Evolutionary conservation across 768 basidiomycete species (phyloP), one percentile per base, ranked within the genome.

Genomic region (Punctularia strigosozonata): DNA sequence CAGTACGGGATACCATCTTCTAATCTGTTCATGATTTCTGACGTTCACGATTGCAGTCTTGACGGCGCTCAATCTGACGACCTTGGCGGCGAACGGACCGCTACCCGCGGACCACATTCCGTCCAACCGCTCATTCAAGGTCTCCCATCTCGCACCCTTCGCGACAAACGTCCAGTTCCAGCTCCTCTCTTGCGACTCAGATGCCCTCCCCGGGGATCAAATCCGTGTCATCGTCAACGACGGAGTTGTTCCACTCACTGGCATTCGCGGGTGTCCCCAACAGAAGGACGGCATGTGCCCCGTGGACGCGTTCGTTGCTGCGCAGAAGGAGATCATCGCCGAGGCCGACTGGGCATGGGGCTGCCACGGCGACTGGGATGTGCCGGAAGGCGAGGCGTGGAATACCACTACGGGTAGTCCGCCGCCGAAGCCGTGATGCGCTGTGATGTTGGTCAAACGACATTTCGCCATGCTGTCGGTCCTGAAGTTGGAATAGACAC

Each of bases 81-180:
- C 61, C 23, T 73, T 94, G 37, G 77, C 87, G 20, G 63, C 60
- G 15, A 52, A 57, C n/a, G 90, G 88, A 0, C 85, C 88, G 0
- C 62, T 90, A 7, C 84, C 86, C 0, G 66, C 70, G 6, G 76
- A 78, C 40, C 81, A 85, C 48, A 79, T 90, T 19, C 78, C 75
- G 0, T 45, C 55, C 5, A 60, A 80, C 35, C 68, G 74, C 12
- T 66, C 80, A 0, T 94, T 87, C 66, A 77, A 73, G 48, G 68
- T 75, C 0, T 71, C 87, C 4, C 73, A 89, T 45, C 65, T 90
- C 26, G 78, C 84, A 15, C 89, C 90, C 0, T 95, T 95, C 57
- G 81, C 79, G 0, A 84, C 89, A 20, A 92, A 92, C 50, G 55
- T 92, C 17, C 85, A 88, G 51, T 81, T 92, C 67, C 90, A 94